Evolutionary conservation across 2,329 filamentous ascomycete genomes (phyloP), one percentile per base, ranked within the genome.

Genomic region (Fonsecaea nubica): DNA sequence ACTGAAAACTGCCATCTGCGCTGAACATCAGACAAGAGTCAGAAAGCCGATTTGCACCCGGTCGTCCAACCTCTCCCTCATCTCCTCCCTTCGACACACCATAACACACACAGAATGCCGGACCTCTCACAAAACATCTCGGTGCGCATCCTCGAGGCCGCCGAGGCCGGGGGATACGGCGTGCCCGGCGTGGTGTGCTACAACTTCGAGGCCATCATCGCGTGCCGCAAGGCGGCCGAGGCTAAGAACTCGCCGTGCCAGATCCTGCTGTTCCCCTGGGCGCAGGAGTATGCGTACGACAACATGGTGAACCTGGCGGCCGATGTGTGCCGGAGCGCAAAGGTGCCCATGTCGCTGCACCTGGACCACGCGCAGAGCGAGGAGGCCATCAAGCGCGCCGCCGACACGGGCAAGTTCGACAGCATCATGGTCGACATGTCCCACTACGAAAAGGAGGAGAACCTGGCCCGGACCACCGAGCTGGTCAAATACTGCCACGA

Each of bases 341-440:
- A 76, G 2, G 87, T 90, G 2, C 88, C 88, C 32, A 78, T 90
- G 36, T 84, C 84, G 30, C 80, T 90, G 53, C 88, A 90, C 76
- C 84, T 90, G 73, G 88, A 90, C 80, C 88, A 90, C 77, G 86
- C 86, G 35, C 88, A 90, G 77, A 85, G 83, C 8, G 85, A 86
- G 18, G 86, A 87, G 69, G 86, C 88, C 36, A 86, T 89, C 69
- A 83, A 84, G 15, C 80, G 79, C 4, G 87, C 88, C 0, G 88
- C 87, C 0, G 83, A 88, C 71, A 82, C 86, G n/a, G 81, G 84
- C 58, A 62, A 62, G 54, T 71, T 91, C 71, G 89, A 92, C 77
- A 86, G 84, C 69, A 91, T 92, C 75, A 92, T 92, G 89, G 86
- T 92, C 0, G 90, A 92, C 77, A 92, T 92, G 89, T 87, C 83